Evolutionary conservation across 2,329 filamentous ascomycete genomes (phyloP).

Genomic region (Trichoderma afroharzianum): DNA sequence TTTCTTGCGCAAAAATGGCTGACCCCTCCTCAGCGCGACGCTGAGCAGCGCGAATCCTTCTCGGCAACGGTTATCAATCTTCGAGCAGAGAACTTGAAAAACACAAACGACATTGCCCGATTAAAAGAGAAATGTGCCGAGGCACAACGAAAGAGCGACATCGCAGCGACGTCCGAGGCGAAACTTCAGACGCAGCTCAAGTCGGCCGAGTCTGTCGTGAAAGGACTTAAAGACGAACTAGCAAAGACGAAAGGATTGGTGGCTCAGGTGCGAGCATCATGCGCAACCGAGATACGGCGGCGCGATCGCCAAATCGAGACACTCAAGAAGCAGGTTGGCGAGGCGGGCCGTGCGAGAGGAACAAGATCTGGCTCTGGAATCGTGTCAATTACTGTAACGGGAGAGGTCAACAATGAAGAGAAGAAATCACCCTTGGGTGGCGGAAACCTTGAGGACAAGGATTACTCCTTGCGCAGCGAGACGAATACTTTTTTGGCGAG

Average conservation of each 20-base stretch:
- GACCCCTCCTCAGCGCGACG: constrained; percentile 64
- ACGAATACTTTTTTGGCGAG: constrained; percentile 88
- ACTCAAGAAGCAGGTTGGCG: constrained; percentile 80
- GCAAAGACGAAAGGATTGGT: constrained; percentile 73
- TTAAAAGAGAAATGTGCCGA: constrained; percentile 53
- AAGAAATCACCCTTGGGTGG: constrained; percentile 29
- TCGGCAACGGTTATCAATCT: constrained; percentile 73
- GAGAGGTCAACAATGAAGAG: constrained; percentile 50
- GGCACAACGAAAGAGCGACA: constrained; percentile 51
- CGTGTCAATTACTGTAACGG: constrained; percentile 54
- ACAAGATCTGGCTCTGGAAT: constrained; percentile 52
- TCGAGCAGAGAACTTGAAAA: constrained; percentile 70
- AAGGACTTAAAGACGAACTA: constrained; percentile 80
- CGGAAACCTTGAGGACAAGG: constrained; percentile 31
- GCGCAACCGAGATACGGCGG: constrained; percentile 86
- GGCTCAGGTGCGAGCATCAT: constrained; percentile 79
- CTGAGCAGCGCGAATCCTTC: constrained; percentile 80
- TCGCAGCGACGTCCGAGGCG: constrained; percentile 67
- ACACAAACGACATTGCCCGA: constrained; percentile 64
- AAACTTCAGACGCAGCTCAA: constrained; percentile 66
- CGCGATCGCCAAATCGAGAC: constrained; percentile 85
- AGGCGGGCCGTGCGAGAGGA: constrained; percentile 61
- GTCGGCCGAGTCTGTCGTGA: constrained; percentile 68
- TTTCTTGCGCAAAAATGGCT: background rate
- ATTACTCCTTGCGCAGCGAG: constrained; percentile 75